Conservation (phyloP, 208 protist genomes). For the Leishmania turanica region DNA sequence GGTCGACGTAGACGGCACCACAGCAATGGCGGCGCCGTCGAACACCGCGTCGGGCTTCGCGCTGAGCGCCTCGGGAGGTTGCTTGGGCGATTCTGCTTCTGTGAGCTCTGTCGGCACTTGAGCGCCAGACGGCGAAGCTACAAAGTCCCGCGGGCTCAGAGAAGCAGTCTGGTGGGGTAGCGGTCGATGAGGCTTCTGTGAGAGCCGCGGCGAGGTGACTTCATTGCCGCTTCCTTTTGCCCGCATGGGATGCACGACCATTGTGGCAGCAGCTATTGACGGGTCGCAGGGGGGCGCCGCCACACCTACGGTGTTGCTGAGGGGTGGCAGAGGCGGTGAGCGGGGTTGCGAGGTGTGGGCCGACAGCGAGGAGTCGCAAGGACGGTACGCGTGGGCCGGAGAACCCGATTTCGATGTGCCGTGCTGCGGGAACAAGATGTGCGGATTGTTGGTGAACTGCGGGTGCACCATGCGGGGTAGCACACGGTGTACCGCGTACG, state of each 20-base stretch:
- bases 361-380: neutral
- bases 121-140: neutral
- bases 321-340: neutral
- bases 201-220: neutral
- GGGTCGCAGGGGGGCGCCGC: too few species aligned
- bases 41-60: neutral
- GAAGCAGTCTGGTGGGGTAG: neutral
- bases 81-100: neutral
- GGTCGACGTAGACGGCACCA: neutral
- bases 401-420: neutral
- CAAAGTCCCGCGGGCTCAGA: neutral
- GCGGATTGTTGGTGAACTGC: conserved; percentile 13
- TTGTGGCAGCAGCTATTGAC: neutral
- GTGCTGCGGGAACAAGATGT: neutral
- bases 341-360: too few species aligned
- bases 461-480: conserved; percentile 19
- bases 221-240: neutral
- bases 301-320: neutral
- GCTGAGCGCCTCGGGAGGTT: neutral
- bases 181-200: neutral
- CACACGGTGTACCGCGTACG: conserved; percentile 33
- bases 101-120: neutral
- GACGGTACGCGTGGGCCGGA: neutral
- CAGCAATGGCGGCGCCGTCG: neutral
- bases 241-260: too few species aligned